A percentile compares a stretch with the other conserved stretches of the same genome.
Conservation (phyloP, 2,329 filamentous ascomycete genomes). For the Talaromyces sp. region DNA sequence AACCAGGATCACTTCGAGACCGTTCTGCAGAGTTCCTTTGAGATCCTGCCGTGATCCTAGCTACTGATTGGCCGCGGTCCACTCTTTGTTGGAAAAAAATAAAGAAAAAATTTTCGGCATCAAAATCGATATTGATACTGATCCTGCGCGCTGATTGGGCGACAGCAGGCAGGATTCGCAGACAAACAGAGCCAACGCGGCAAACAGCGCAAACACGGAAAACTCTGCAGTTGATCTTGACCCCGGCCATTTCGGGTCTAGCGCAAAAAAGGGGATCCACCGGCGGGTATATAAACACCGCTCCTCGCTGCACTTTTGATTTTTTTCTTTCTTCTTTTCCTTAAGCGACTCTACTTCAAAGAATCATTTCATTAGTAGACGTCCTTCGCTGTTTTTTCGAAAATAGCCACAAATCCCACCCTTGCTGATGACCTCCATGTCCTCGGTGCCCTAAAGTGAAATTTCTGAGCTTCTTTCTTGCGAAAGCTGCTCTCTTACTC, state of each 20-base stretch:
- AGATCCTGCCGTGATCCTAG: not conserved
- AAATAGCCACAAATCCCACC: constrained; percentile 85
- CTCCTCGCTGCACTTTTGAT: constrained; percentile 14
- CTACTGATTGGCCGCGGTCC: not conserved
- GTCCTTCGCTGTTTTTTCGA: constrained; percentile 84
- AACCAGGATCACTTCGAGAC: no score
- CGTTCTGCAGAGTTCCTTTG: not conserved
- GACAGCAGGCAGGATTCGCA: not conserved
- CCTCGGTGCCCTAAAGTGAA: constrained; percentile 89
- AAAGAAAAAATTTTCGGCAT: not conserved
- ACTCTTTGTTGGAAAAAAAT: not conserved
- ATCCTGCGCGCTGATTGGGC: constrained; percentile 3
- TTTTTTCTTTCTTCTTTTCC: constrained; percentile 23
- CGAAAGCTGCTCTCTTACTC: constrained; percentile 29
- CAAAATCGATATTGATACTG: not conserved
- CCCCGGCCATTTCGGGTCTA: not conserved
- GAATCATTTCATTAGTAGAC: constrained; percentile 99
- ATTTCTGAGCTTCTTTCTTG: constrained; percentile 40
- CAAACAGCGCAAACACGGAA: constrained; percentile 18
- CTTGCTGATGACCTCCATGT: constrained; percentile 86
- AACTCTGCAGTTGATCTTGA: not conserved
- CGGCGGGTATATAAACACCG: constrained; percentile 21
- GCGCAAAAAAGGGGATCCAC: not conserved
- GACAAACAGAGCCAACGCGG: not conserved
- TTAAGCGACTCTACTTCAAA: constrained; percentile 40